Evolutionary conservation across 2,329 filamentous ascomycete species (phyloP).

Genomic region (Pestalotiopsis sp.): DNA sequence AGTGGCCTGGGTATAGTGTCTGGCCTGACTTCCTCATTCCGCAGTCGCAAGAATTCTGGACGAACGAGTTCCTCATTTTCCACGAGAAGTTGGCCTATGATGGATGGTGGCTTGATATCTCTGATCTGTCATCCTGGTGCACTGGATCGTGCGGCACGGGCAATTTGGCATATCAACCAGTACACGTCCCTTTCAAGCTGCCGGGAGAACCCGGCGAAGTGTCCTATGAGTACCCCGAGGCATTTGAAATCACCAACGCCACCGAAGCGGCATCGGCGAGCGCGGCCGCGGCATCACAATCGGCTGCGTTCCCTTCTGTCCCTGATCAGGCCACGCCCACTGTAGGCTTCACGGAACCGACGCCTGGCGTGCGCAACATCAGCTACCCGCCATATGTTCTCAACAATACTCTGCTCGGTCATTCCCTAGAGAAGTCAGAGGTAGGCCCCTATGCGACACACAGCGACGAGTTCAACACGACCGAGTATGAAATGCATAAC

Average conservation of each 20-base stretch:
- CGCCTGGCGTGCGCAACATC: constrained; percentile 66
- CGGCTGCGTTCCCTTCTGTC: constrained; percentile 32
- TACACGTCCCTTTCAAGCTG: constrained; percentile 66
- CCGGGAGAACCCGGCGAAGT: constrained; percentile 66
- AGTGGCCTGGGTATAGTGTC: constrained; percentile 75
- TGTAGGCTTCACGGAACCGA: constrained; percentile 46
- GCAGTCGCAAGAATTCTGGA: constrained; percentile 70
- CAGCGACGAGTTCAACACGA: constrained; percentile 58
- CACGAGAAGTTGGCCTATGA: constrained; percentile 55
- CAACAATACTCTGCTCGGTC: constrained; percentile 66
- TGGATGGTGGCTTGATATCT: constrained; percentile 62
- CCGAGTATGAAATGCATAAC: constrained; percentile 85
- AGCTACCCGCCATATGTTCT: constrained; percentile 78
- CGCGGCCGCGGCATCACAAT: constrained; percentile 37
- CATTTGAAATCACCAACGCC: constrained; percentile 68
- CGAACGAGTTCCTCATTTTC: constrained; percentile 59
- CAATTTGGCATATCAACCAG: constrained; percentile 68
- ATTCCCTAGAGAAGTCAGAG: constrained; percentile 49
- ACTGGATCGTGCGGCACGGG: constrained; percentile 71
- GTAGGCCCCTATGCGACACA: constrained; percentile 61
- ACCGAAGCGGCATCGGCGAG: constrained; percentile 67
- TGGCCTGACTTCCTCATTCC: constrained; percentile 71
- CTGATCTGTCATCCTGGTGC: constrained; percentile 66
- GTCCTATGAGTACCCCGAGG: constrained; percentile 67
- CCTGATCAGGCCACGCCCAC: constrained; percentile 56